phyloP scores from a whole-genome alignment of 108 stramenopile species.

The Epipyxis sp. region DNA sequence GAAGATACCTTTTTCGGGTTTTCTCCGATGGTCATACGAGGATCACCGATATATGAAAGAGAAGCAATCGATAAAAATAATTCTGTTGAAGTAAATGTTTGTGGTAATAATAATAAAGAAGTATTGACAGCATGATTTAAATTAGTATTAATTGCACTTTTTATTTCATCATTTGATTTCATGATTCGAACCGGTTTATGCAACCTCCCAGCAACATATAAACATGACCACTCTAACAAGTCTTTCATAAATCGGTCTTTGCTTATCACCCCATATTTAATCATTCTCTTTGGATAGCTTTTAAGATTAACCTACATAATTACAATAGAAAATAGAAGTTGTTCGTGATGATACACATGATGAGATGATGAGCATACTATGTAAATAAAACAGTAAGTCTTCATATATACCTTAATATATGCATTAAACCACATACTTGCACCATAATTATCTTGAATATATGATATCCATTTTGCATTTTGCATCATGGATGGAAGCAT shows the following conservation, averaged over 20 bases:
- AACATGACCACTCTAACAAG: slow-evolving; percentile 45
- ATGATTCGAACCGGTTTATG: slow-evolving; percentile 52
- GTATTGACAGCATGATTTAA: slow-evolving; percentile 35
- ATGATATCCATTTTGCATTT: not conserved
- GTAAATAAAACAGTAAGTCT: too few species aligned
- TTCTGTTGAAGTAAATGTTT: slow-evolving; percentile 44
- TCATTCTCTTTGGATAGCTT: slow-evolving; percentile 41
- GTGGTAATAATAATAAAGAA: slow-evolving; percentile 48
- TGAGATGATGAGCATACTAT: too few species aligned
- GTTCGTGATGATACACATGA: too few species aligned
- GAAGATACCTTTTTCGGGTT: slow-evolving; percentile 51
- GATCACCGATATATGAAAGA: slow-evolving; percentile 54
- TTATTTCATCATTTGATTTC: slow-evolving; percentile 26
- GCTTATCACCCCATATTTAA: slow-evolving; percentile 57
- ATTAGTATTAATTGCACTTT: slow-evolving; percentile 11
- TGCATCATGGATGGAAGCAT: not conserved
- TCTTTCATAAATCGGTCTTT: slow-evolving; percentile 38
- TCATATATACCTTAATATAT: too few species aligned
- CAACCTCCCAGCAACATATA: slow-evolving; percentile 53
- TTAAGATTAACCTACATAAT: slow-evolving; percentile 38
- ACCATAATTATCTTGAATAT: not conserved
- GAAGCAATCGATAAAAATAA: slow-evolving; percentile 48
- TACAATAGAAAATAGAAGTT: not conserved
- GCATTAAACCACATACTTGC: slow-evolving; percentile 8
- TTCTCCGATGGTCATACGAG: slow-evolving; percentile 51